Percentiles rank a stretch among this genome's conserved stretches.
Conservation (phyloP, 768 basidiomycete species). For the Austroboletus festivus region DNA sequence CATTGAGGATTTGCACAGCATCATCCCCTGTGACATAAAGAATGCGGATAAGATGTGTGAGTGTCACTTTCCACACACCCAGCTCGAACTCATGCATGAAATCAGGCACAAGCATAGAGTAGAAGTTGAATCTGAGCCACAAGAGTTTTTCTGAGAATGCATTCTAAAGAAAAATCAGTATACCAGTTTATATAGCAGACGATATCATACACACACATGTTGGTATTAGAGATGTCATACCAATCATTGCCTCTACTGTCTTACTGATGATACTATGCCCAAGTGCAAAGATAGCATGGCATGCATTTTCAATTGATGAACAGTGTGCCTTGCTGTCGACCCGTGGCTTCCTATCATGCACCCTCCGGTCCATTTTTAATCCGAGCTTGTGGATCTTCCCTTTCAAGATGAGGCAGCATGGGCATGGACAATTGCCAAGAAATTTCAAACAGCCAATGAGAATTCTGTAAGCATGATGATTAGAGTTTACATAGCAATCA, state of each 20-base stretch:
- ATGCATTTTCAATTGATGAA: neutral
- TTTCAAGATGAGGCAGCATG: conserved; percentile 6
- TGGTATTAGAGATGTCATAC: neutral
- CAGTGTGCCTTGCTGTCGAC: neutral
- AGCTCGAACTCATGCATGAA: conserved; percentile 37
- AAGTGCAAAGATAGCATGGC: neutral
- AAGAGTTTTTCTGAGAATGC: conserved; percentile 28
- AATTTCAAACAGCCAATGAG: conserved; percentile 21
- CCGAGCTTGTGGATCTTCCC: neutral
- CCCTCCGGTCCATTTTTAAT: neutral
- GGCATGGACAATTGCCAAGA: conserved; percentile 20
- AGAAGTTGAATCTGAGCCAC: conserved; percentile 23
- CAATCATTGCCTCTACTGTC: neutral
- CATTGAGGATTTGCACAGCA: conserved; percentile 24
- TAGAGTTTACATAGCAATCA: neutral
- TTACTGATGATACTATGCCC: neutral
- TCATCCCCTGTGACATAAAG: neutral
- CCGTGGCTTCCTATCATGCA: neutral
- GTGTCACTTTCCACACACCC: conserved; percentile 29
- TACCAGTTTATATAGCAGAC: neutral
- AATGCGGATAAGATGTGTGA: conserved; percentile 6
- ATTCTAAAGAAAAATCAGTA: conserved; percentile 21
- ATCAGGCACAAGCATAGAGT: conserved; percentile 27
- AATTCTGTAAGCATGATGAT: conserved; percentile 3
- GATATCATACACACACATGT: neutral